Evolutionary conservation across 1,284 basidiomycete genomes (phyloP).

Genomic region (Irpex sp.): DNA sequence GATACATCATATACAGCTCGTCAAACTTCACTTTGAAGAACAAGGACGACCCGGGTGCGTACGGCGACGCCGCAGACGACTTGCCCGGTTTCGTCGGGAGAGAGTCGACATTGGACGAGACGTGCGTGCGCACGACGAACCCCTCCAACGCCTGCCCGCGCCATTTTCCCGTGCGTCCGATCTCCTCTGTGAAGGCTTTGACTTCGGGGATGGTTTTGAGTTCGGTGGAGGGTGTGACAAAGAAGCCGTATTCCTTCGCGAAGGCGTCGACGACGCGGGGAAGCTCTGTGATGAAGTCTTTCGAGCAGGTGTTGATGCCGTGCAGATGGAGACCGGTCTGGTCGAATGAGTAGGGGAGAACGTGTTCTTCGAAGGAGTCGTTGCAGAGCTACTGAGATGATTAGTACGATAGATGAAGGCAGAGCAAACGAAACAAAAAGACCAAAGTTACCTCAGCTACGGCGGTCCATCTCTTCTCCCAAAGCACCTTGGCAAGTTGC

Average conservation of each 20-base stretch:
- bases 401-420: neutral
- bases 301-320: slow-evolving; percentile 85
- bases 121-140: slow-evolving; percentile 91
- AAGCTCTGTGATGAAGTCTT: slow-evolving; percentile 80
- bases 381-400: slow-evolving; percentile 84
- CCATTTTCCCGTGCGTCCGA: slow-evolving; percentile 82
- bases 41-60: slow-evolving; percentile 85
- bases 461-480: slow-evolving; percentile 90
- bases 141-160: slow-evolving; percentile 92
- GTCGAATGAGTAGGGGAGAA: slow-evolving; percentile 85
- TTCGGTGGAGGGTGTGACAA: slow-evolving; percentile 76
- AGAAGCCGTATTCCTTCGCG: slow-evolving; percentile 93
- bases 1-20: slow-evolving; percentile 98
- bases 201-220: slow-evolving; percentile 79
- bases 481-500: slow-evolving; percentile 82
- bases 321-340: slow-evolving; percentile 95
- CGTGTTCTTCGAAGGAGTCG: slow-evolving; percentile 98
- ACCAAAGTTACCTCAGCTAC: slow-evolving; percentile 81
- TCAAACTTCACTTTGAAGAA: slow-evolving; percentile 99
- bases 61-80: slow-evolving; percentile 62
- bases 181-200: slow-evolving; percentile 74
- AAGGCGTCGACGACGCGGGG: slow-evolving; percentile 82
- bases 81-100: slow-evolving; percentile 42
- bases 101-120: slow-evolving; percentile 40
- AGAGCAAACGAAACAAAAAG: neutral